These are phyloP conservation scores for Blepharisma undulans DNA, from an alignment of 169 alveolate genomes.

Conservation along the genomic window DNA sequence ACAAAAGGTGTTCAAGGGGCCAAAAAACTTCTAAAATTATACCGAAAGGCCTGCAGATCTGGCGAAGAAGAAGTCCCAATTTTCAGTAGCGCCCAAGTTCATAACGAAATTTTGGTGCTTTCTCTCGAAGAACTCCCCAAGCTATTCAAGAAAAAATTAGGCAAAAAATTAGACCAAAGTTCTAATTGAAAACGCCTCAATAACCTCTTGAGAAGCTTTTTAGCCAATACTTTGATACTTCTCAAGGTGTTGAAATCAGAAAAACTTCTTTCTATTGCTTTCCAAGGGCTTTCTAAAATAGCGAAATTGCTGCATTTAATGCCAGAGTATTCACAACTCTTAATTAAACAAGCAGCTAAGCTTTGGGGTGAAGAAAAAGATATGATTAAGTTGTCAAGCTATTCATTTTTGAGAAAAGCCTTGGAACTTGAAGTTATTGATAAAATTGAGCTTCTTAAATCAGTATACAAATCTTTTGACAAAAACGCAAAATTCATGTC, in stretches of 20 bases:
- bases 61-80: not conserved
- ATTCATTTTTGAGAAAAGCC: conserved; percentile 3
- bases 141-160: not conserved
- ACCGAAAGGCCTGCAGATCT: not conserved
- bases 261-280: not conserved
- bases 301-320: not conserved
- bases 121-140: not conserved
- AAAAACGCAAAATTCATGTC: conserved; percentile 21
- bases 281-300: not conserved
- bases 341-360: conserved; percentile 5
- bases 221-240: conserved; percentile 12
- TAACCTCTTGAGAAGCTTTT: not conserved
- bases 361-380: conserved; percentile 9
- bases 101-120: not conserved
- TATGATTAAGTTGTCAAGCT: not conserved
- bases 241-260: not conserved
- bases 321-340: not conserved
- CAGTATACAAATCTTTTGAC: not conserved
- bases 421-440: not conserved
- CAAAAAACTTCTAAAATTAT: not conserved
- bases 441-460: conserved; percentile 1
- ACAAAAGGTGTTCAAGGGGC: not conserved
- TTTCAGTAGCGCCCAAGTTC: not conserved
- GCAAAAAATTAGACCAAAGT: not conserved
- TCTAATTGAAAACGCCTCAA: not conserved